Conservation (phyloP, 495 filamentous ascomycete species). For the Daldinia grandis region DNA sequence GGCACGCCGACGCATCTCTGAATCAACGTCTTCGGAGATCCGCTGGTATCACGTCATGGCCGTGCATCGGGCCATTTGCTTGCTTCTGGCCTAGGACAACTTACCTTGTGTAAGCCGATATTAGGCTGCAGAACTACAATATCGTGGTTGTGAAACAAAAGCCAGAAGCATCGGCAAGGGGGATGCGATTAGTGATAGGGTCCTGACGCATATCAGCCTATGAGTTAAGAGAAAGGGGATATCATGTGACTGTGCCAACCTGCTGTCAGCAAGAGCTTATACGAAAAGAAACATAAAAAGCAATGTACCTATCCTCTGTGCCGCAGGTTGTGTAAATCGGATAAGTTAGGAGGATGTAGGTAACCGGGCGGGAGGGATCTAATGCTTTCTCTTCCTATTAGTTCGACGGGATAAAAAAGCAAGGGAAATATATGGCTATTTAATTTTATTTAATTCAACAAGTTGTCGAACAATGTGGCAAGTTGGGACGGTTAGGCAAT, state of each 20-base stretch:
- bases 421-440: not conserved
- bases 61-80: not conserved
- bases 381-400: not conserved
- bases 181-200: not conserved
- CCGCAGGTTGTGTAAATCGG: slow-evolving; percentile 2
- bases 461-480: slow-evolving; percentile 1
- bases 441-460: not conserved
- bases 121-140: slow-evolving; percentile 7
- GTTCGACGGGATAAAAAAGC: not conserved
- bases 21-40: not conserved
- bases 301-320: slow-evolving; percentile 16
- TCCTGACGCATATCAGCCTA: not conserved
- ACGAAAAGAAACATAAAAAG: slow-evolving; percentile 13
- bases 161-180: not conserved
- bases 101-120: not conserved
- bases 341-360: not conserved
- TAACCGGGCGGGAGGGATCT: not conserved
- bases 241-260: slow-evolving; percentile 33
- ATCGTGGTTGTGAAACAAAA: not conserved
- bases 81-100: not conserved
- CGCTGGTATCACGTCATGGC: not conserved
- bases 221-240: not conserved
- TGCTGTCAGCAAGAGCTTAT: slow-evolving; percentile 30
- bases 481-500: slow-evolving; percentile 18
- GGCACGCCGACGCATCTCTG: not conserved